A percentile compares a stretch with the other conserved stretches of the same genome.
phyloP scores from a whole-genome alignment of 2,329 filamentous ascomycete genomes.

The Bipolaris sorokiniana region DNA sequence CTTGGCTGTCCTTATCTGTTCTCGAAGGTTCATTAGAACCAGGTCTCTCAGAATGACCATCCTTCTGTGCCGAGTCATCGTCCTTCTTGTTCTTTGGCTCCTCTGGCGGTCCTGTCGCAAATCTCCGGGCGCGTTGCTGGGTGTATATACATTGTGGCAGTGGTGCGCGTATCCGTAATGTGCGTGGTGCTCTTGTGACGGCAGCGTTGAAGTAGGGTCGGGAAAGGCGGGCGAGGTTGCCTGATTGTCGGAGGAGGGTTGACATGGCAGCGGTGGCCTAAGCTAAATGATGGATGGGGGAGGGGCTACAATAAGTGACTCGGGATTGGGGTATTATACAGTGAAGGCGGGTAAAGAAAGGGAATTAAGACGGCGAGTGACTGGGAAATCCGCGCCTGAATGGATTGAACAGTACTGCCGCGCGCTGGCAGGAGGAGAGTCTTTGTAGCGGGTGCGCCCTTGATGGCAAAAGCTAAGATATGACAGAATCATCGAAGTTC shows the following conservation, averaged over 20 bases:
- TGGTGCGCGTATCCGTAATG: conserved; percentile 45
- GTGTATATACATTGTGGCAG: conserved; percentile 53
- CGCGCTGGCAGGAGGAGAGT: conserved; percentile 20
- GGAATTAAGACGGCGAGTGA: neutral
- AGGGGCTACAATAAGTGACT: conserved; percentile 13
- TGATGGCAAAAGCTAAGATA: conserved; percentile 26
- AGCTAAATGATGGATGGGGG: conserved; percentile 31
- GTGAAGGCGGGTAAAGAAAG: neutral
- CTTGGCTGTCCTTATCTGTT: conserved; percentile 46
- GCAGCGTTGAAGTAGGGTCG: conserved; percentile 62
- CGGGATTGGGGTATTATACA: conserved; percentile 7
- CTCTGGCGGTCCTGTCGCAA: conserved; percentile 49
- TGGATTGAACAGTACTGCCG: conserved; percentile 19
- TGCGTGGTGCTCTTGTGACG: conserved; percentile 52
- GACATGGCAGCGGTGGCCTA: conserved; percentile 61
- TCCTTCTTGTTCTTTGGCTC: conserved; percentile 43
- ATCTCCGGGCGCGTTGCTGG: conserved; percentile 52
- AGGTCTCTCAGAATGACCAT: conserved; percentile 40
- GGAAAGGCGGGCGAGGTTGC: conserved; percentile 68
- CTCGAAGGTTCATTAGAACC: conserved; percentile 43
- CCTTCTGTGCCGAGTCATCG: conserved; percentile 30
- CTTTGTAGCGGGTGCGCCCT: conserved; percentile 21
- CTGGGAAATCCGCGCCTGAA: neutral
- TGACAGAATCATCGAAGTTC: conserved; percentile 25
- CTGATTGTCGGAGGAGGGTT: conserved; percentile 69